Conservation (phyloP, 106 monocot genomes). For the Platanthera zijinensis region DNA sequence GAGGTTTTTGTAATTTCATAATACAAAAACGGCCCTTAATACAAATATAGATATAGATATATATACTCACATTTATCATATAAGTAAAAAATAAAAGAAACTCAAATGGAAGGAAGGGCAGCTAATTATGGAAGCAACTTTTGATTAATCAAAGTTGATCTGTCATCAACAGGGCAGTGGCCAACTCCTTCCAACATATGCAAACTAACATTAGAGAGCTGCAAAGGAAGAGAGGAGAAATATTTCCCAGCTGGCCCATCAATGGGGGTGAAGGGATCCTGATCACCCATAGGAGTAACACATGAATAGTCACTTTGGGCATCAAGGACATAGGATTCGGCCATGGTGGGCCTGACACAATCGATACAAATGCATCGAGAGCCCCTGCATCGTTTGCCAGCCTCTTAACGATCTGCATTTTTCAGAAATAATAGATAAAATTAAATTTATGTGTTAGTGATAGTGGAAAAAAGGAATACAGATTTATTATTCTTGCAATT, state of each 20-base stretch:
- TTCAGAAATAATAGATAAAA: background rate
- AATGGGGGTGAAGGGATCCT: constrained; percentile 84
- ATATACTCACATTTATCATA: no score
- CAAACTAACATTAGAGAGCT: constrained; percentile 53
- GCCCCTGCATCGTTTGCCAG: constrained; percentile 81
- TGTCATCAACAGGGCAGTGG: constrained; percentile 94
- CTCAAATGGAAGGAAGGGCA: constrained; percentile 23
- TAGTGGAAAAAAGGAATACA: no score
- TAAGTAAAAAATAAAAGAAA: background rate
- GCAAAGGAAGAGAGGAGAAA: constrained; percentile 68
- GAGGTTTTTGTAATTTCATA: no score
- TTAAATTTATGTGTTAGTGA: no score
- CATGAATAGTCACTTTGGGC: constrained; percentile 56
- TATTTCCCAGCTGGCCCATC: constrained; percentile 93
- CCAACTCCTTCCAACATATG: constrained; percentile 71
- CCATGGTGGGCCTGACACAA: constrained; percentile 89
- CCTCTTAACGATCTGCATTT: constrained; percentile 63
- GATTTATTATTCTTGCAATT: no score
- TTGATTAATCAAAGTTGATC: constrained; percentile 69
- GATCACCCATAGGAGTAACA: constrained; percentile 82
- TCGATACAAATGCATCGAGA: constrained; percentile 89
- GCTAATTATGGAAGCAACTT: constrained; percentile 78
- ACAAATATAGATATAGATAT: no score
- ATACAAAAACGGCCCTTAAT: no score
- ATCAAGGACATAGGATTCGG: constrained; percentile 76